Evolutionary conservation across 345 rosid species (phyloP), one percentile per base, ranked within the genome.

Genomic region (Viola odorata): DNA sequence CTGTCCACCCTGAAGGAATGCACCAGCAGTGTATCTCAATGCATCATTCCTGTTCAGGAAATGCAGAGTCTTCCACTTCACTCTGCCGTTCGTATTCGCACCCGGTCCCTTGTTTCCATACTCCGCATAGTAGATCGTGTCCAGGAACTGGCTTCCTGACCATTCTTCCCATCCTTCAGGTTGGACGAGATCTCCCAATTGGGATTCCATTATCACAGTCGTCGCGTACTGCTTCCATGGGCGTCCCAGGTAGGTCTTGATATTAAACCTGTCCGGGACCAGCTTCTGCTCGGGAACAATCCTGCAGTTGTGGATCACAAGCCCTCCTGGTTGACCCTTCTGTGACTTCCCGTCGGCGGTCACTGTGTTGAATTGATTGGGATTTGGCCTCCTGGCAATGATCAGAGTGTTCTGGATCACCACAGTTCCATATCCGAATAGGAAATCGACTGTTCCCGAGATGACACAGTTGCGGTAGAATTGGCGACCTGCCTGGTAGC

Each of bases 221-320:
- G 78, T 75, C 0, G 96, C 68, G 48, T n/a, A 75, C 23, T 66
- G 12, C 75, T 83, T 88, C 98, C 96, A 88, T 0, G 98, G 96
- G 55, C 98, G 66, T 7, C 98, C 96, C 53, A 91, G 63, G 77
- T 78, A 91, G 1, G 89, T 77, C 67, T 37, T 70, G 36, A 76
- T 62, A 12, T 50, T 59, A 37, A 81, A 50, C 48, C 78, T 82
- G 12, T 59, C 68, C 0, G 84, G 68, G 32, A 53, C 65, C 15
- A 86, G 85, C n/a, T 68, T 68, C 60, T 41, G 63, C 70, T 91
- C 96, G 0, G 96, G 86, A 14, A 84, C 98, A 42, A 88, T 78
- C 60, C 82, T 77, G 76, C 96, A 88, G 79, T 84, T 84, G 16
- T 88, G 96, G 77, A 91, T 60, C 41, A 85, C 81, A 53, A 85